Percentiles rank a stretch among this genome's conserved stretches.
phyloP scores from a whole-genome alignment of 805 yeast species.

The Grigorovia transvaalensis region DNA sequence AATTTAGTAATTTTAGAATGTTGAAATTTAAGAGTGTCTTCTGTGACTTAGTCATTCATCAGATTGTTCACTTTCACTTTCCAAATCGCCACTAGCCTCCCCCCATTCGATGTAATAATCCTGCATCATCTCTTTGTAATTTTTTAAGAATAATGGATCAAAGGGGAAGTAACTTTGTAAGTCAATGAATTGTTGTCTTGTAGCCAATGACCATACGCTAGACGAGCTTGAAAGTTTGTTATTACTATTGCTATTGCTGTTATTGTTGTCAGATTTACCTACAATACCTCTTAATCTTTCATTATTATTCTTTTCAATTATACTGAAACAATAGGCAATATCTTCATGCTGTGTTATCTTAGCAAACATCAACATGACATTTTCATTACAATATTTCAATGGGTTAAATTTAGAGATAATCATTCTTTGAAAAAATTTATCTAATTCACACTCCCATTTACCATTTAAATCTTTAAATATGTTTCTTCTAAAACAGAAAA shows the following conservation, averaged over 20 bases:
- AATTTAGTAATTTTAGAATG: background rate
- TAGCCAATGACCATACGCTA: constrained; percentile 34
- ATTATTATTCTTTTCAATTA: constrained; percentile 77
- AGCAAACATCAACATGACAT: constrained; percentile 89
- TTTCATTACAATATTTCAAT: constrained; percentile 82
- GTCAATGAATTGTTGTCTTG: constrained; percentile 75
- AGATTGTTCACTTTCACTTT: constrained; percentile 33
- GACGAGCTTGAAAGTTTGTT: constrained; percentile 10
- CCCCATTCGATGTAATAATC: constrained; percentile 73
- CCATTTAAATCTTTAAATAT: constrained; percentile 37
- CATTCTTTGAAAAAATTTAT: constrained; percentile 77
- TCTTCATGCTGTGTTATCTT: constrained; percentile 82
- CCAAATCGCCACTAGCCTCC: constrained; percentile 54
- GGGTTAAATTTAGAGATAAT: constrained; percentile 88
- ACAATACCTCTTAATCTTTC: constrained; percentile 35
- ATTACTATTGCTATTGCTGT: constrained; percentile 14
- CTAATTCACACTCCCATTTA: constrained; percentile 72
- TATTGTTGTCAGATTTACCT: constrained; percentile 25
- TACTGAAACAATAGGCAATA: constrained; percentile 85
- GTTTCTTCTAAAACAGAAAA: constrained; percentile 79
- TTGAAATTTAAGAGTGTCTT: background rate
- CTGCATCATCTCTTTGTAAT: constrained; percentile 44
- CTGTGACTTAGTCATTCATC: constrained; percentile 24
- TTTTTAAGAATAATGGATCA: constrained; percentile 75
- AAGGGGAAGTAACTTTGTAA: constrained; percentile 94